Evolutionary conservation across 441 rosid genomes (phyloP).

Genomic region (Pelargonium hybrid): DNA sequence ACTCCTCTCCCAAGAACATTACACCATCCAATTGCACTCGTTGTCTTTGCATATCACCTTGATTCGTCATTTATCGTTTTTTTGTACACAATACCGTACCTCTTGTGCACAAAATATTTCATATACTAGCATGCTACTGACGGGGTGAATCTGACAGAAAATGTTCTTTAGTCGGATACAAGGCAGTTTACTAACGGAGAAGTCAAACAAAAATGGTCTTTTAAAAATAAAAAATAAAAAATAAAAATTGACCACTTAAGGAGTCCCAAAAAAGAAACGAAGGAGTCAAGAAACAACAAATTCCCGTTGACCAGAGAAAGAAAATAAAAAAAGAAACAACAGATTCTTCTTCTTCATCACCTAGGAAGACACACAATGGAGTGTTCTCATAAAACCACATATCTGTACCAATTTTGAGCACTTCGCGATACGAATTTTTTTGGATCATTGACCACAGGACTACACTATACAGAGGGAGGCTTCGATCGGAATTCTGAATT

Average conservation of each 20-base stretch:
- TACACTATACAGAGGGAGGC: neutral
- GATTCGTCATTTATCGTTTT: no score
- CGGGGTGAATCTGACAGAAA: no score
- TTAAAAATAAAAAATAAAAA: neutral
- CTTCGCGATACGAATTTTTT: neutral
- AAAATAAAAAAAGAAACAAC: neutral
- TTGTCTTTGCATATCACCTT: no score
- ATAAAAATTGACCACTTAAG: neutral
- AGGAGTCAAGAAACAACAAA: constrained; percentile 16
- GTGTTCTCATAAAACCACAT: neutral
- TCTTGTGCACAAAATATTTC: no score
- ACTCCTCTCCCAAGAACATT: no score
- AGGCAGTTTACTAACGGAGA: neutral
- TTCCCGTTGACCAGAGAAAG: neutral
- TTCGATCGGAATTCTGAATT: neutral
- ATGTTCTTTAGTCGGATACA: no score
- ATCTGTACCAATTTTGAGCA: neutral
- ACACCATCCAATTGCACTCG: no score
- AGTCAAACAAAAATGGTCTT: neutral
- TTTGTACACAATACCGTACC: no score
- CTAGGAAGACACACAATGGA: neutral
- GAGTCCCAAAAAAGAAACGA: neutral
- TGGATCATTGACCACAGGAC: neutral
- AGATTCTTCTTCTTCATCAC: neutral
- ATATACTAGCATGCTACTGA: no score